Percentiles rank a stretch among this genome's conserved stretches.
Conservation (phyloP, 345 rosid genomes). For the Raphanus raphanistrum region DNA sequence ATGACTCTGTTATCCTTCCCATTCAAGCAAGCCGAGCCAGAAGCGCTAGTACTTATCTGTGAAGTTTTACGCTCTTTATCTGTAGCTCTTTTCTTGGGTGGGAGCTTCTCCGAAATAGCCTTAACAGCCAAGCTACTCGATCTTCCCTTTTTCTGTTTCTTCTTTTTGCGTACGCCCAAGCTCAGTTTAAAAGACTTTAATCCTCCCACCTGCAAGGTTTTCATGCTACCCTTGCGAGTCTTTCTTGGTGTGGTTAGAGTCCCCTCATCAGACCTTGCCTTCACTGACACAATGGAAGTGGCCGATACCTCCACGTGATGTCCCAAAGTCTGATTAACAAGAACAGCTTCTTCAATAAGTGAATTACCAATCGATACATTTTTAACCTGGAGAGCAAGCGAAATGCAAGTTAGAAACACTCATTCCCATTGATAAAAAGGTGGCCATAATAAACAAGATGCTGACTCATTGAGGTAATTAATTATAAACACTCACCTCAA, state of each 20-base stretch:
- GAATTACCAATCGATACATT: slow-evolving; percentile 26
- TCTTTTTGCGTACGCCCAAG: slow-evolving; percentile 45
- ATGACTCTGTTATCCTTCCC: slow-evolving; percentile 32
- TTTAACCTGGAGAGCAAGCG: slow-evolving; percentile 38
- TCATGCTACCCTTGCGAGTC: slow-evolving; percentile 40
- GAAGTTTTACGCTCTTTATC: slow-evolving; percentile 60
- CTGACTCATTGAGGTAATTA: not conserved
- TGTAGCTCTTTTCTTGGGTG: slow-evolving; percentile 33
- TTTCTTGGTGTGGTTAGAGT: slow-evolving; percentile 42
- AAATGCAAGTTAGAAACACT: slow-evolving; percentile 36
- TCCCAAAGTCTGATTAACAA: slow-evolving; percentile 27
- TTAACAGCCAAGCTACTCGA: slow-evolving; percentile 15
- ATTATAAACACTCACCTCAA: slow-evolving; percentile 45
- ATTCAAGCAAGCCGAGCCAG: slow-evolving; percentile 22
- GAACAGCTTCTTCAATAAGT: slow-evolving; percentile 30
- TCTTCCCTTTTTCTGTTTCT: slow-evolving; percentile 57
- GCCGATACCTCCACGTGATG: slow-evolving; percentile 19
- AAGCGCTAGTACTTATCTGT: slow-evolving; percentile 27
- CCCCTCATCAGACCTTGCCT: slow-evolving; percentile 28
- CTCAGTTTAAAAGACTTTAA: slow-evolving; percentile 47
- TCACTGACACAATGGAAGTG: slow-evolving; percentile 20
- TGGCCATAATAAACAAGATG: slow-evolving; percentile 4
- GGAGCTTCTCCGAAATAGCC: slow-evolving; percentile 38
- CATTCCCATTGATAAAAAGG: slow-evolving; percentile 16
- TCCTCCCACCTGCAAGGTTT: slow-evolving; percentile 51